phyloP scores from a whole-genome alignment of 495 filamentous ascomycete genomes.

The Lasiosphaeria ovina region DNA sequence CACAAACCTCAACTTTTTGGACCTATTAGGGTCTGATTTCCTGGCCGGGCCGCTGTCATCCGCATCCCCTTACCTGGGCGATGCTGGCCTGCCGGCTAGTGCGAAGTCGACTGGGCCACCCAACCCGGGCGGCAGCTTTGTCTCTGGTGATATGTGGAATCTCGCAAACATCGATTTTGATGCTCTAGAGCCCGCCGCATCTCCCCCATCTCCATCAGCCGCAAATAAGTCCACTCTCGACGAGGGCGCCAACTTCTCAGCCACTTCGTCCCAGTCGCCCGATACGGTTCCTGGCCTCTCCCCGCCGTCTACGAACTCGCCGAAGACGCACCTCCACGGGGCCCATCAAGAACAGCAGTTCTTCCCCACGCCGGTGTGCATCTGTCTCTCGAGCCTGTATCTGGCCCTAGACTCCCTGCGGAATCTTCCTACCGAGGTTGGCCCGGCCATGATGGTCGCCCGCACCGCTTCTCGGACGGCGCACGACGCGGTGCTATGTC shows the following conservation, averaged over 20 bases:
- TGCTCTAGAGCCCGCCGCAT: not conserved
- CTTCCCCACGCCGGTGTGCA: slow-evolving; percentile 22
- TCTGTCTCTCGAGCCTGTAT: slow-evolving; percentile 42
- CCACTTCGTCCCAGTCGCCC: slow-evolving; percentile 1
- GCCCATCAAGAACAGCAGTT: not conserved
- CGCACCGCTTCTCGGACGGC: slow-evolving; percentile 57
- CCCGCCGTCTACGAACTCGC: slow-evolving; percentile 18
- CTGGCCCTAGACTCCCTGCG: slow-evolving; percentile 47
- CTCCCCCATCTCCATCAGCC: not conserved
- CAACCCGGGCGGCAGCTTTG: not conserved
- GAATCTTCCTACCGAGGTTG: slow-evolving; percentile 40
- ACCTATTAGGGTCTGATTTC: slow-evolving; percentile 23
- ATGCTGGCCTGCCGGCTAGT: too few species aligned
- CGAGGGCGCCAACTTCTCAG: slow-evolving; percentile 11
- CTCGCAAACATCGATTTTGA: slow-evolving; percentile 21
- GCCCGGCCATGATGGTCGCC: slow-evolving; percentile 50
- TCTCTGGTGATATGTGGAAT: too few species aligned
- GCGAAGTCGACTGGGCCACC: too few species aligned
- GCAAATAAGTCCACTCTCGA: slow-evolving; percentile 16
- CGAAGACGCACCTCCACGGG: slow-evolving; percentile 7
- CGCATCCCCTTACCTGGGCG: too few species aligned
- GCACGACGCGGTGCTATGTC: slow-evolving; percentile 58
- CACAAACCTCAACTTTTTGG: slow-evolving; percentile 31
- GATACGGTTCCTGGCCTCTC: slow-evolving; percentile 20
- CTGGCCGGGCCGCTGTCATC: too few species aligned